Base-by-base conservation (phyloP, 805 yeast species). In the Metschnikowia continentalis region DNA sequence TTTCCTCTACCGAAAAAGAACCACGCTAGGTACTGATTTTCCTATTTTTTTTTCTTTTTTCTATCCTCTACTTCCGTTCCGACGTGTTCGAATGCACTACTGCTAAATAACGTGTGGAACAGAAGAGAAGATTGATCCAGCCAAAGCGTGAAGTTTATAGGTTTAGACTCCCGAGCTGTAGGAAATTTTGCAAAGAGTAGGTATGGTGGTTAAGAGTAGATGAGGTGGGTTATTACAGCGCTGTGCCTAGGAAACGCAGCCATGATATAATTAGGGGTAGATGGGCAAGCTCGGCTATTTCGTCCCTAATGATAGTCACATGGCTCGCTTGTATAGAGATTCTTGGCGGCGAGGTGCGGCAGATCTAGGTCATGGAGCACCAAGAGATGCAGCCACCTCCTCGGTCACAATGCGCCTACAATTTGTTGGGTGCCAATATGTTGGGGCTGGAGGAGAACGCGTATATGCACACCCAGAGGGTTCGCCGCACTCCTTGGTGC, bases 351-450 rank as follows among this genome's bases (percentile, higher is more conserved):
- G 38, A 42, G 32, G 38, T 32, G 38, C 46, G 15, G 37, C 36
- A 42, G 30, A 20, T 22, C 19, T 11, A 32, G 35, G 43, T 30
- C 32, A 33, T 42, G 37, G 38, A 33, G 35, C 26, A 22, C n/a
- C 8, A 13, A 6, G 30, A 22, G 32, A 39, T 15, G 37, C 46
- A n/a, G 20, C 32, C 14, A 19, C 32, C 46, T 19, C 23, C 30
- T 33, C 26, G 26, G 20, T 42, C 32, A 35, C 17, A 20, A 20
- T 33, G 46, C 37, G 45, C 37, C 45, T 42, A 13, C 19, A 33
- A 35, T 33, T 42, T 42, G 46, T 42, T 42, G 46, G 46, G 46
- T 20, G 46, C 38, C 38, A 33, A 22, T n/a, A 42, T 33, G 46
- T 35, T 32, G 46, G 46, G 46, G n/a, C 30, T 11, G 14, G 22